Evolutionary conservation across 306 rosid species (phyloP).

Genomic region (Cicer cuneatum): DNA sequence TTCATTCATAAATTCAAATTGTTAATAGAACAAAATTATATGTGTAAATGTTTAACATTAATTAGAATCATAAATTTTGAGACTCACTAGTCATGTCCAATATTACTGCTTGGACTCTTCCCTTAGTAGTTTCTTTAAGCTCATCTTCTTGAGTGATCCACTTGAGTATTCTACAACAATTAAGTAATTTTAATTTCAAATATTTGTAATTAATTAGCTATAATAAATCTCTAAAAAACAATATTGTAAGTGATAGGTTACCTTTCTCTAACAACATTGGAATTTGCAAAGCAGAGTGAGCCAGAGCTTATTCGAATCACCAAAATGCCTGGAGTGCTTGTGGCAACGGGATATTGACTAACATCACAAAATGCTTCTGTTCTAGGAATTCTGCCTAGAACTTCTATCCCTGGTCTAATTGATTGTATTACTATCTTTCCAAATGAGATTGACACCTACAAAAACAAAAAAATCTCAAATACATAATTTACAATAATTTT

Average conservation of each 20-base stretch:
- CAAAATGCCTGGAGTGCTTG: constrained; percentile 63
- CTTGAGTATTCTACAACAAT: constrained; percentile 61
- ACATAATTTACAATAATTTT: no score
- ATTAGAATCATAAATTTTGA: neutral
- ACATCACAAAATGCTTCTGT: constrained; percentile 72
- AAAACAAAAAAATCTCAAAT: constrained; percentile 4
- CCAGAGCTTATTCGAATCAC: constrained; percentile 71
- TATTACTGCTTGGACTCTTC: constrained; percentile 57
- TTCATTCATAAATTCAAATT: constrained; percentile 2
- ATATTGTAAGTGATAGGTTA: constrained; percentile 15
- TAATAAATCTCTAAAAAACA: neutral
- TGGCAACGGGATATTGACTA: constrained; percentile 81
- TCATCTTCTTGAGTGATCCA: constrained; percentile 54
- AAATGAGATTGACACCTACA: constrained; percentile 80
- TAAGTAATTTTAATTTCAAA: constrained; percentile 8
- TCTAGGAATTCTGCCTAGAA: constrained; percentile 75
- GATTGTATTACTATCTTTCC: constrained; percentile 74
- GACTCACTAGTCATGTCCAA: constrained; percentile 87
- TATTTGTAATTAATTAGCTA: neutral
- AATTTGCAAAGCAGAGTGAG: constrained; percentile 88
- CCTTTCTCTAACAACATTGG: constrained; percentile 84
- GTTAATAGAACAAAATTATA: neutral
- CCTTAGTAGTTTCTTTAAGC: constrained; percentile 46
- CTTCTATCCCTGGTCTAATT: constrained; percentile 75
- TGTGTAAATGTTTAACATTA: neutral